Evolutionary conservation across 2,329 filamentous ascomycete species (phyloP).

Genomic region (Diaporthe velutina): DNA sequence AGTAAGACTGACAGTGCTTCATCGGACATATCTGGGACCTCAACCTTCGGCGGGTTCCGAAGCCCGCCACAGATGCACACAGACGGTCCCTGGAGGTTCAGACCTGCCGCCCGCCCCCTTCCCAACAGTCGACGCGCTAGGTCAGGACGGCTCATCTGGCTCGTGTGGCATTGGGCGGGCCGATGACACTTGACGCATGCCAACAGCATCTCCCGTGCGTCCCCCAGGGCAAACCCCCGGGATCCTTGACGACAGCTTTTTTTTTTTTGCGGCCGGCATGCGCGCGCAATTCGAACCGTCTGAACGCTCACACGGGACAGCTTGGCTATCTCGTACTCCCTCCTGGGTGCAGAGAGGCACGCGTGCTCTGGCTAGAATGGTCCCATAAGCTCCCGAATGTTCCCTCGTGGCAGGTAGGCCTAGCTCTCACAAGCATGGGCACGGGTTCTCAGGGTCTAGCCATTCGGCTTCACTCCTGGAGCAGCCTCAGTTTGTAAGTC

Average conservation of each 20-base stretch:
- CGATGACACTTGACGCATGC: constrained; percentile 32
- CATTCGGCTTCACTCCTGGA: constrained; percentile 36
- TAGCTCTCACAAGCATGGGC: constrained; percentile 3
- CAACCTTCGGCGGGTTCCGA: constrained; percentile 28
- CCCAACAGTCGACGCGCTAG: constrained; percentile 19
- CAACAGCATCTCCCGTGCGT: constrained; percentile 26
- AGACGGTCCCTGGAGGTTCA: constrained; percentile 3
- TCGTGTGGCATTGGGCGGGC: constrained; percentile 16
- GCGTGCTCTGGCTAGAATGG: constrained; percentile 6
- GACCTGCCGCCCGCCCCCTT: constrained; percentile 16
- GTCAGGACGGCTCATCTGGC: constrained; percentile 11
- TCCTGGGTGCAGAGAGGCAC: neutral
- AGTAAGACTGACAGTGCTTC: constrained; percentile 16
- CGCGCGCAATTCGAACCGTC: neutral
- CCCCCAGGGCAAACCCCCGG: neutral
- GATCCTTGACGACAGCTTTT: constrained; percentile 3
- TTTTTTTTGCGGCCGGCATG: neutral
- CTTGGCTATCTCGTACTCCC: neutral
- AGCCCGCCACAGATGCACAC: constrained; percentile 13
- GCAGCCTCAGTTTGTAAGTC: constrained; percentile 21
- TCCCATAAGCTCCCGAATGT: neutral
- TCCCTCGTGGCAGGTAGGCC: neutral
- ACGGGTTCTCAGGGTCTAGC: constrained; percentile 6
- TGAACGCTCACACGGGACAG: neutral
- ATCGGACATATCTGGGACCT: constrained; percentile 10